Conservation (phyloP, 345 rosid genomes). For the Aegle marmelos region DNA sequence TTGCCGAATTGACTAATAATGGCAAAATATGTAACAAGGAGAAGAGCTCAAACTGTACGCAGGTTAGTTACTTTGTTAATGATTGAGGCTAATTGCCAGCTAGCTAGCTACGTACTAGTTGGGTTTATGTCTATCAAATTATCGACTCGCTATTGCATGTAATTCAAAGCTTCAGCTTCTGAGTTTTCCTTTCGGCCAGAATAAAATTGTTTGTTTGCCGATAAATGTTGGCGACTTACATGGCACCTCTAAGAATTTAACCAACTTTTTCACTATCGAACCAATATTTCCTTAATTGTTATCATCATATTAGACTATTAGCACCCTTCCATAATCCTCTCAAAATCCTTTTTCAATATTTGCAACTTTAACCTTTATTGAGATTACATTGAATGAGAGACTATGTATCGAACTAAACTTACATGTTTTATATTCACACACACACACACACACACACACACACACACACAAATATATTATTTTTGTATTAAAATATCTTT, state of each 20-base stretch:
- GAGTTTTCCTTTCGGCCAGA: not conserved
- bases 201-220: not conserved
- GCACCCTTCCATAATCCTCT: no score
- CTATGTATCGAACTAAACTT: no score
- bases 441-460: no score
- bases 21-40: not conserved
- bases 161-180: not conserved
- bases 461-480: no score
- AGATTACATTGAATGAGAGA: no score
- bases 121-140: not conserved
- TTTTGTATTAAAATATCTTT: no score
- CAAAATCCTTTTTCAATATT: no score
- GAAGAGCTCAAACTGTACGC: not conserved
- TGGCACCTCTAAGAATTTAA: not conserved
- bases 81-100: not conserved
- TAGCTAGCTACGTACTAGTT: not conserved
- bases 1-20: not conserved
- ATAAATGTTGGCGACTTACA: not conserved
- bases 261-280: not conserved
- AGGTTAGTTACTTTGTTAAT: not conserved
- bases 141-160: not conserved
- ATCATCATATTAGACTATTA: no score
- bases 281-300: no score
- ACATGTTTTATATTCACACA: no score
- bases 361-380: no score